phyloP scores from a whole-genome alignment of 352 stramenopile genomes.

The Globisporangium camurandrum region DNA sequence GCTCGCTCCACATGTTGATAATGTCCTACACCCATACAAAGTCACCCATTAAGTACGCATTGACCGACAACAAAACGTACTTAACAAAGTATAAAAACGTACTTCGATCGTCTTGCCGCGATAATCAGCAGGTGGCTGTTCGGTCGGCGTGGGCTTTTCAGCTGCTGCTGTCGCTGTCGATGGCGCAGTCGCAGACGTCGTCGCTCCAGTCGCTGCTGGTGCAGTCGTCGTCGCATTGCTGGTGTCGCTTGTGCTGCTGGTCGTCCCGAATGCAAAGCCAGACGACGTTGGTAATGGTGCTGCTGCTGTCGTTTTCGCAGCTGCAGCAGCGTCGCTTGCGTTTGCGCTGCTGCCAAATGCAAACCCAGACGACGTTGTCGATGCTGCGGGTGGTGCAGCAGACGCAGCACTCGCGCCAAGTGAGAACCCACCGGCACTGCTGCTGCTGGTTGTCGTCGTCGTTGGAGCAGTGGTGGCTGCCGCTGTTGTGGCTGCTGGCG shows the following conservation, averaged over 20 bases:
- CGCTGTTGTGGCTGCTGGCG: neutral
- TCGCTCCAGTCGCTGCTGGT: neutral
- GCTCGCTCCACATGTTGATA: constrained; percentile 87
- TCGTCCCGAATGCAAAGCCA: constrained; percentile 2
- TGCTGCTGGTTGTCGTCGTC: no score
- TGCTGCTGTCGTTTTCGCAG: constrained; percentile 2
- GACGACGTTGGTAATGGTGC: constrained; percentile 3
- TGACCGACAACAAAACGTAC: neutral
- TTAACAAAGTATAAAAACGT: neutral
- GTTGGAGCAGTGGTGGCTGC: neutral
- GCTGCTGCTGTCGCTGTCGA: constrained; percentile 12
- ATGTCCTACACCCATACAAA: constrained; percentile 42
- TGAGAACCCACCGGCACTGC: neutral
- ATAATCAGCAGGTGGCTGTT: constrained; percentile 76
- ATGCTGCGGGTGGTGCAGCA: neutral
- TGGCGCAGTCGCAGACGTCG: neutral
- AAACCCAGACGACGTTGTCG: neutral
- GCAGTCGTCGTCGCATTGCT: constrained; percentile 1
- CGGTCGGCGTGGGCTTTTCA: constrained; percentile 27
- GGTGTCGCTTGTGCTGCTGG: neutral
- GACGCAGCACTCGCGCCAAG: constrained; percentile 4
- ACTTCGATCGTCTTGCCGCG: constrained; percentile 82
- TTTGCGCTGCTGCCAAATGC: neutral
- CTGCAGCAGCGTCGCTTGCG: neutral
- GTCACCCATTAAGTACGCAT: no score